Percentiles rank a stretch among this genome's conserved stretches.
Conservation (phyloP, 257 asterid genomes). For the Datura wrightii region DNA sequence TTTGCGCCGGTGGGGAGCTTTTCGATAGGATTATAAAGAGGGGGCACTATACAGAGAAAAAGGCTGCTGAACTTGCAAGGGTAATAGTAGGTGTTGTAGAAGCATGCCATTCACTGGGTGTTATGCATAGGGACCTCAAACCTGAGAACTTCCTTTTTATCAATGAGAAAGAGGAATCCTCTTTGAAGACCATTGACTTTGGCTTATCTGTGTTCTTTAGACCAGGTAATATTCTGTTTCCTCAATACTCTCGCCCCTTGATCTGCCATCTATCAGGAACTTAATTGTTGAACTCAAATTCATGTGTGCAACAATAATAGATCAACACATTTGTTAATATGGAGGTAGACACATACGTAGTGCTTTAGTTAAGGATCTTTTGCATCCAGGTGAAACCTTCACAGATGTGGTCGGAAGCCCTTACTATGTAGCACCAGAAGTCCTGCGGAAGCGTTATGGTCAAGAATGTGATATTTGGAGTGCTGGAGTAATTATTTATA, state of each 20-base stretch:
- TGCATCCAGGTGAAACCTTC: slow-evolving; percentile 55
- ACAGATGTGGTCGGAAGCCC: slow-evolving; percentile 75
- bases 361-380: neutral
- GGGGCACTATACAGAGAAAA: slow-evolving; percentile 85
- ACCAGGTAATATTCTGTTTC: slow-evolving; percentile 57
- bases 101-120: slow-evolving; percentile 88
- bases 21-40: slow-evolving; percentile 77
- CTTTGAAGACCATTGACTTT: slow-evolving; percentile 75
- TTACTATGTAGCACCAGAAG: slow-evolving; percentile 73
- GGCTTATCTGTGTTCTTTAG: slow-evolving; percentile 81
- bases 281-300: neutral
- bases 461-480: slow-evolving; percentile 78
- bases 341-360: neutral
- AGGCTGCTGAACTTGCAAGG: slow-evolving; percentile 87
- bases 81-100: slow-evolving; percentile 76
- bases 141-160: slow-evolving; percentile 87
- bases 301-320: neutral
- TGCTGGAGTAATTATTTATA: slow-evolving; percentile 71
- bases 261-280: no score
- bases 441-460: slow-evolving; percentile 60
- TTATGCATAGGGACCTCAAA: slow-evolving; percentile 86
- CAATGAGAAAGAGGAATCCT: slow-evolving; percentile 65
- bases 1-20: slow-evolving; percentile 87
- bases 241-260: no score
- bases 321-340: neutral